Evolutionary conservation across 805 yeast genomes (phyloP).

Genomic region (Nakazawaea peltata): DNA sequence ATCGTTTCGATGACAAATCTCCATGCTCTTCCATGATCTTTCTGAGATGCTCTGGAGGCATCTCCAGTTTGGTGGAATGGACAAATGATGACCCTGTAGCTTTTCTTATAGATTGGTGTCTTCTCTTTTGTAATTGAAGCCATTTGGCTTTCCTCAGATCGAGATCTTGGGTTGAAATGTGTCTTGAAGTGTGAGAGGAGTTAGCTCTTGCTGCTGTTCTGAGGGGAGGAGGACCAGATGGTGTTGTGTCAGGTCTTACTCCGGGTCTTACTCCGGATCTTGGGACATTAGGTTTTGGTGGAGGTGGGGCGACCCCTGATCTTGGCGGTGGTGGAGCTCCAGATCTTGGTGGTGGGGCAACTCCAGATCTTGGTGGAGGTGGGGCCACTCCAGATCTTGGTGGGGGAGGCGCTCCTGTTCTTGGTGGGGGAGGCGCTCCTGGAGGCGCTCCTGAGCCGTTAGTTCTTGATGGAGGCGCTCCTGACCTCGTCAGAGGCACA

Average conservation of each 20-base stretch:
- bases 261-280: no score
- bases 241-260: no score
- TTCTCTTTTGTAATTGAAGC: constrained; percentile 37
- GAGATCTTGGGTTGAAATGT: no score
- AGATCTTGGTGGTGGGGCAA: no score
- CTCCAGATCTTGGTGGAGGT: constrained; percentile 18
- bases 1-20: constrained; percentile 72
- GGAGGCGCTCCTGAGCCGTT: constrained; percentile 1
- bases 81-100: constrained; percentile 38
- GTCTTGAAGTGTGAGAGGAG: no score
- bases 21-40: constrained; percentile 79
- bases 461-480: constrained; percentile 15
- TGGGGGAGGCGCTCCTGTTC: constrained; percentile 14
- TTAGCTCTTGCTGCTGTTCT: no score
- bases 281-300: no score
- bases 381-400: constrained; percentile 21
- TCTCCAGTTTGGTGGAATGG: constrained; percentile 59
- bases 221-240: no score
- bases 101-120: constrained; percentile 33
- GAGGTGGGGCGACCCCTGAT: constrained; percentile 20
- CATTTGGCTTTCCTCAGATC: constrained; percentile 13
- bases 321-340: constrained; percentile 21
- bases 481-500: no score
- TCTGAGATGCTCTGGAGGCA: constrained; percentile 92
- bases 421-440: constrained; percentile 1